Evolutionary conservation across 371 early-diverging fungal genomes (phyloP), one percentile per base, ranked within the genome.

Genomic region (Mucor sp.): DNA sequence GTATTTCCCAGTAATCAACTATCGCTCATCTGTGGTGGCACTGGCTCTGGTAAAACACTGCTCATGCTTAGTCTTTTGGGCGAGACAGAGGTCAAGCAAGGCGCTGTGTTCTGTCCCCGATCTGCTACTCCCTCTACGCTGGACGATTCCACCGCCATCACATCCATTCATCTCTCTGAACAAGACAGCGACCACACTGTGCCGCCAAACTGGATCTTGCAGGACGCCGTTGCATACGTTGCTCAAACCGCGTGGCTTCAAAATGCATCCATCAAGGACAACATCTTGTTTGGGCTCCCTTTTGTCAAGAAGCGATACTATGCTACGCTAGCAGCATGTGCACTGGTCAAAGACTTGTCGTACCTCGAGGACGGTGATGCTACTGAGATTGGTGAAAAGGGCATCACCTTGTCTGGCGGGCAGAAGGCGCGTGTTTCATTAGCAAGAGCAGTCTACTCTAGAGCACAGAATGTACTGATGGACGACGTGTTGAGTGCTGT

Each of bases 351-450:
- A 15, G 88, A 87, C 48, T 53, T 87, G 8, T 70, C 71, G 0
- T 74, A 75, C 59, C 74, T 99, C 6, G 87, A 89, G 32, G 89
- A 90, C 60, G 97, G 96, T 41, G 99, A 98, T 72, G 60, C 82
- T 76, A 98, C 98, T 0, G 95, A 96, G 79, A 90, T 97, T 68
- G 98, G 97, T 19, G 97, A 96, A 76, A 89, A 89, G 44, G 93
- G 93, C 6, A 87, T 92, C 48, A 90, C 91, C 2, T 77, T 93
- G 15, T 90, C 90, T 7, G 93, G 92, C 55, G 92, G 93, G 12
- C 93, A 92, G 69, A 91, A 90, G 71, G 92, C 92, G 63, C 90
- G 93, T 69, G 91, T 95, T 17, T 82, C 91, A 0, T 74, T 95
- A 41, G 97, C 96, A 0, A 81, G 96, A 28, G 95, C 95, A 23